Conservation (phyloP, 768 basidiomycete species). For the Kondoa malvinella region DNA sequence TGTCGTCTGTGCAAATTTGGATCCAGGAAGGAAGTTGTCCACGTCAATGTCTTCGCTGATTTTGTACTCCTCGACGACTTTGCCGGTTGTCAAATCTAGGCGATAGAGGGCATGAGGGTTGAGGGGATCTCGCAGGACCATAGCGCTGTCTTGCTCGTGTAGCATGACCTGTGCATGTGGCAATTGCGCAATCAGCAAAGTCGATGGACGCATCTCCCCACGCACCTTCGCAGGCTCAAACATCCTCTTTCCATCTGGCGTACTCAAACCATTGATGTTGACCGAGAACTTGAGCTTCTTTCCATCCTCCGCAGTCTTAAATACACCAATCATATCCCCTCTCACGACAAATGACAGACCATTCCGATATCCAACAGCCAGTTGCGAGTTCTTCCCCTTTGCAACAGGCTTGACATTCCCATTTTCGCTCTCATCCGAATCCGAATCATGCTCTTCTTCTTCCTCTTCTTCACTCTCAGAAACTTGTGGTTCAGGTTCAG, state of each 20-base stretch:
- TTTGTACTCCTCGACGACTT: conserved; percentile 97
- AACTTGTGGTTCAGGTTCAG: conserved; percentile 41
- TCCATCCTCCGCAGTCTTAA: conserved; percentile 25
- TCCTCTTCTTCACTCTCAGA: conserved; percentile 29
- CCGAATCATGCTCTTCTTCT: conserved; percentile 31
- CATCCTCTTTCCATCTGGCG: conserved; percentile 53
- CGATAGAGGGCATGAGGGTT: conserved; percentile 67
- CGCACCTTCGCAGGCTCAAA: conserved; percentile 59
- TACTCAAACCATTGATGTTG: conserved; percentile 65
- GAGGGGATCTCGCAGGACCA: conserved; percentile 73
- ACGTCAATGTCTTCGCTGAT: conserved; percentile 78
- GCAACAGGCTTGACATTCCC: conserved; percentile 4
- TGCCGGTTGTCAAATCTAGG: conserved; percentile 81
- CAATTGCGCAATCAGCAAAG: conserved; percentile 9
- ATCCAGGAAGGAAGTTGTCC: conserved; percentile 75
- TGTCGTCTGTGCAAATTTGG: conserved; percentile 87
- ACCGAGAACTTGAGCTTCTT: conserved; percentile 47
- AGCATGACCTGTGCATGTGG: conserved; percentile 24
- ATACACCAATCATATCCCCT: conserved; percentile 39
- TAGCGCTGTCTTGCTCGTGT: conserved; percentile 53
- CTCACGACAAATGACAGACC: conserved; percentile 86
- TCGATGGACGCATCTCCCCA: conserved; percentile 37
- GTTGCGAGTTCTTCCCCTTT: conserved; percentile 51
- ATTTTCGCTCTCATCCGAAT: conserved; percentile 24
- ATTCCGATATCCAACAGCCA: conserved; percentile 87